Evolutionary conservation across 2,329 filamentous ascomycete species (phyloP), one percentile per base, ranked within the genome.

Genomic region (Claviceps arundinis): DNA sequence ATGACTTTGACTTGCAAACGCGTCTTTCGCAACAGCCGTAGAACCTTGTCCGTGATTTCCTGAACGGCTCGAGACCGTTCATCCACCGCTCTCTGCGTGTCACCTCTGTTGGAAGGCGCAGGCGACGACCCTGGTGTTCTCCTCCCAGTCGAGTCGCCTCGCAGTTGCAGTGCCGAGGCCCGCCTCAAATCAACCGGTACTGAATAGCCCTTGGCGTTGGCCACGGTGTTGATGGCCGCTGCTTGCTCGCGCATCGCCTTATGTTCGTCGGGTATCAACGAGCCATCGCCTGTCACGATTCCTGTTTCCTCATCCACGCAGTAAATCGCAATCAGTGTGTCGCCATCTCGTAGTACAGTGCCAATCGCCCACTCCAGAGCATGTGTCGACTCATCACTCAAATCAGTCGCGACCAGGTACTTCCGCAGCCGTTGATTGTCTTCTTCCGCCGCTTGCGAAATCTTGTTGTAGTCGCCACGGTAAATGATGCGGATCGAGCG

Each of bases 281-380:
- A 74, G 38, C 73, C 74, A 2, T 72, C 70, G 37, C 65, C 65
- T 8, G 67, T 63, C 1, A 68, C 68, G n/a, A 82, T 77, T 16
- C 78, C 81, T 8, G 76, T 77, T 59, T 97, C 91, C 65, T 97
- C 91, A 58, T 96, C 89, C 24, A 95, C 84, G 53, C 90, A 95
- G 69, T 94, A 95, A 46, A 97, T 88, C 2, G 89, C 89, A 56
- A 96, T 82, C 38, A 98, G 75, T 0, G 91, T 97, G 64, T 98
- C 93, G 7, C 93, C 93, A 60, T 97, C 90, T 48, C 93, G 81
- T 34, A 98, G 74, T 5, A 97, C 89, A 0, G 91, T 97, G 7
- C 93, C 93, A 52, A 98, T 90, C 0, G 91, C 93, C 93, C 93
- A 98, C 66, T 98, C 93, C 37, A 98, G 75, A 1, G 93, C 93